phyloP scores from a whole-genome alignment of 768 basidiomycete species.

The Tricholoma sp. region DNA sequence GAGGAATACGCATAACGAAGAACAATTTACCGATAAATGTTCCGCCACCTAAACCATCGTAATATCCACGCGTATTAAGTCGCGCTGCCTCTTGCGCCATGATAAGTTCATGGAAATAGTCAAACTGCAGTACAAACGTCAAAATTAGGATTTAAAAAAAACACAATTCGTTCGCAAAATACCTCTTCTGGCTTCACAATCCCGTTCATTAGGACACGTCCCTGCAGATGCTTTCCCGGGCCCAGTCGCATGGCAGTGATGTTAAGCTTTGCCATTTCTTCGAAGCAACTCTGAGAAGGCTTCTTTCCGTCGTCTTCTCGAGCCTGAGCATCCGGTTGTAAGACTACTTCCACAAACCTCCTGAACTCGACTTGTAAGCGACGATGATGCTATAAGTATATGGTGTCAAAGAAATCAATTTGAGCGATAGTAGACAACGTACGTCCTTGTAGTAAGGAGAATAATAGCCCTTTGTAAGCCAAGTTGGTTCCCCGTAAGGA shows the following conservation, averaged over 20 bases:
- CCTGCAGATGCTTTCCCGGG: slow-evolving; percentile 81
- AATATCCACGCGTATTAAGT: slow-evolving; percentile 69
- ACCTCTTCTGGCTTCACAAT: slow-evolving; percentile 74
- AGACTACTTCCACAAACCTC: slow-evolving; percentile 64
- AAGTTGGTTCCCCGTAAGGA: slow-evolving; percentile 87
- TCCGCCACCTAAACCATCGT: slow-evolving; percentile 62
- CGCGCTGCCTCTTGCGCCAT: slow-evolving; percentile 67
- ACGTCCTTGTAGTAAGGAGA: slow-evolving; percentile 74
- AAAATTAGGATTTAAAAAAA: not conserved
- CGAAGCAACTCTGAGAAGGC: slow-evolving; percentile 62
- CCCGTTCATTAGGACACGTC: slow-evolving; percentile 65
- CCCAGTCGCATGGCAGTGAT: slow-evolving; percentile 73
- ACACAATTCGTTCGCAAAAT: slow-evolving; percentile 7
- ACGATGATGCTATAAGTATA: slow-evolving; percentile 49
- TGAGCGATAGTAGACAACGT: slow-evolving; percentile 29
- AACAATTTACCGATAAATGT: slow-evolving; percentile 25
- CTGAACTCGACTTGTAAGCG: slow-evolving; percentile 57
- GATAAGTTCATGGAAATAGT: slow-evolving; percentile 81
- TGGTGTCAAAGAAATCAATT: slow-evolving; percentile 2
- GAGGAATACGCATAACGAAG: not conserved
- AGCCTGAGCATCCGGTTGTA: slow-evolving; percentile 50
- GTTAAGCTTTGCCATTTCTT: slow-evolving; percentile 52
- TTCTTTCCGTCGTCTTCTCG: slow-evolving; percentile 81
- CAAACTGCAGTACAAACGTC: slow-evolving; percentile 37
- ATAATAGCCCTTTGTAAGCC: slow-evolving; percentile 66